A percentile compares a stretch with the other conserved stretches of the same genome.
phyloP scores from a whole-genome alignment of 2,329 filamentous ascomycete species.

The Chaetomiaceae sp. region DNA sequence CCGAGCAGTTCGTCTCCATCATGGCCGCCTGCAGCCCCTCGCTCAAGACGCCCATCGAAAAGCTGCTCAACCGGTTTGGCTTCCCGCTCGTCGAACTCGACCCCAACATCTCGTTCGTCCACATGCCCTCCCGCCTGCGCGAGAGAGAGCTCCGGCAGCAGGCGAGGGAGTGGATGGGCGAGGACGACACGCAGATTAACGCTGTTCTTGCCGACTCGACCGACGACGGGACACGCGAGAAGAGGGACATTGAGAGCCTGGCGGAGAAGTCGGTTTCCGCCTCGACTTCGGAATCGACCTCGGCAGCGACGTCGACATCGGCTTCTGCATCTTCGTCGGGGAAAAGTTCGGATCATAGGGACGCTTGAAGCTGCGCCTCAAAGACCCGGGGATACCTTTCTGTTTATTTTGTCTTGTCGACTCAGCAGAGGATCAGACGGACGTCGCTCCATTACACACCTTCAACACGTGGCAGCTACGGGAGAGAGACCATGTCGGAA shows the following conservation, averaged over 20 bases:
- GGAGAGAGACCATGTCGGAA: no score
- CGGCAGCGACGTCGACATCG: no score
- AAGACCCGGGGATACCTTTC: no score
- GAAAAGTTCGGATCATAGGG: background rate
- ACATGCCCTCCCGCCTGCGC: slow-evolving; percentile 2
- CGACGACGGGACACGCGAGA: background rate
- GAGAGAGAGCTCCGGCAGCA: background rate
- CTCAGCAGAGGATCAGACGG: no score
- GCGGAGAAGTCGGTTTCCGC: background rate
- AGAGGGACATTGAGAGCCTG: background rate
- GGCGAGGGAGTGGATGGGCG: slow-evolving; percentile 5
- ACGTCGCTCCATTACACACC: no score
- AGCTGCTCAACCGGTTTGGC: slow-evolving; percentile 11
- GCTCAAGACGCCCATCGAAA: slow-evolving; percentile 21
- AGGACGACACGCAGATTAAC: background rate
- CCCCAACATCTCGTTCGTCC: slow-evolving; percentile 15
- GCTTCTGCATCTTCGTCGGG: no score
- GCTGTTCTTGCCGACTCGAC: background rate
- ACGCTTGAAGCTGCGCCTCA: no score
- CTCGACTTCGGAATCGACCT: background rate
- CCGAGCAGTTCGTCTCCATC: slow-evolving; percentile 19
- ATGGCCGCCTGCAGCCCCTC: slow-evolving; percentile 21
- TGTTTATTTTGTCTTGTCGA: no score
- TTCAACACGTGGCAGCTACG: no score
- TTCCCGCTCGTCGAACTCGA: slow-evolving; percentile 11